Evolutionary conservation across 2,329 filamentous ascomycete species (phyloP), one percentile per base, ranked within the genome.

Genomic region (Pleomassaria siparia): DNA sequence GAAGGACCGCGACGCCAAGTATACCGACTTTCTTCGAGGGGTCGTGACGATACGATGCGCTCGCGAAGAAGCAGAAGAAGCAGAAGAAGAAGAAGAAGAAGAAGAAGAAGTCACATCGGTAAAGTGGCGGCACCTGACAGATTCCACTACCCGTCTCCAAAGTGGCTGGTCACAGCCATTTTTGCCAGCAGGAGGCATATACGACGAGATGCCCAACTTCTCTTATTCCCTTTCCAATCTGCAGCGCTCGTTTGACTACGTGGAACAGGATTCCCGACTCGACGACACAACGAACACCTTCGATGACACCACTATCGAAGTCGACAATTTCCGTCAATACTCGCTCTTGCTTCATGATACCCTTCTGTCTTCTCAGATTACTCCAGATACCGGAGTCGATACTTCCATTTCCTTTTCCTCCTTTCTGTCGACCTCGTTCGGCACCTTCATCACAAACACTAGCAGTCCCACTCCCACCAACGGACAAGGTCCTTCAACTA

Each of bases 331-430:
- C 66, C 88, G 89, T 59, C 82, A 94, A 54, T 83, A 92, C 60
- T 94, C 89, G 0, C 79, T 95, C 40, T 81, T 84, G 2, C 73
- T 86, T 12, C 83, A 95, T 63, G 79, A 88, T 53, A 80, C 83
- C 12, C 69, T 87, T 3, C 71, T 80, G 1, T 87, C 84, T 0
- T 87, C 85, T 1, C 80, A 87, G 50, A 72, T 65, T 22, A 43
- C 55, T 1, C 48, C 50, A 11, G 56, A 58, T 22, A 25, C 36
- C 7, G 49, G 30, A 13, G 47, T 41, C n/a, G 70, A 72, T 40
- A 59, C 62, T 13, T 68, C 67, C 7, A 62, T 59, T 48, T 58
- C 55, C 7, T 61, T 62, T 0, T 55, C 58, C 0, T 73, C 72
- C 0, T 70, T 71, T 29, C 39, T 78, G 12, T 67, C 55, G 0